phyloP scores from a whole-genome alignment of 345 rosid genomes.

The Citrus trifoliata region DNA sequence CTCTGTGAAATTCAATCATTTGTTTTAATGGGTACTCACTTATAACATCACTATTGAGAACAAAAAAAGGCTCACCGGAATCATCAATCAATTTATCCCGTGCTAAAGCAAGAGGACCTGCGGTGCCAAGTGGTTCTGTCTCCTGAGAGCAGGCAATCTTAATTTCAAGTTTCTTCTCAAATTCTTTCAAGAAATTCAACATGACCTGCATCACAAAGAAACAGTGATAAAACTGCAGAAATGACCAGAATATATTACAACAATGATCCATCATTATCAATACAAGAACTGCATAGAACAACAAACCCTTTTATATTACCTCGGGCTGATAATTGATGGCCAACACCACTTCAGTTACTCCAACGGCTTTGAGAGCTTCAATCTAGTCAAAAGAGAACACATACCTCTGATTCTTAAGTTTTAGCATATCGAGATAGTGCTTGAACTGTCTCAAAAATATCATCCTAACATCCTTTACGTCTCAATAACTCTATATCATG shows the following conservation, averaged over 20 bases:
- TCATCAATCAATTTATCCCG: constrained; percentile 61
- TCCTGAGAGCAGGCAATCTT: constrained; percentile 79
- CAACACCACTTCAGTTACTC: constrained; percentile 77
- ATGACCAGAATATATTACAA: not conserved
- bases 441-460: not conserved
- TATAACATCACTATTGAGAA: constrained; percentile 83
- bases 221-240: not conserved
- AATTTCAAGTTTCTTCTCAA: constrained; percentile 69
- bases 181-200: constrained; percentile 70
- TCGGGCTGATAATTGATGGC: constrained; percentile 87
- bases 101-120: constrained; percentile 81
- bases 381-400: constrained; percentile 35
- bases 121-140: constrained; percentile 86
- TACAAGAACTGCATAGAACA: not conserved
- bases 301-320: constrained; percentile 22
- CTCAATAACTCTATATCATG: not conserved
- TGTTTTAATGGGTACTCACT: constrained; percentile 69
- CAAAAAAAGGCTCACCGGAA: constrained; percentile 72
- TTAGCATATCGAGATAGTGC: not conserved
- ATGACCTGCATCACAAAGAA: constrained; percentile 42
- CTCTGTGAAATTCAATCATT: constrained; percentile 66
- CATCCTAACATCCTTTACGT: not conserved
- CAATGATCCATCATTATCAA: not conserved
- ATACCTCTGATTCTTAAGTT: not conserved
- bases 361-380: constrained; percentile 69